These are phyloP conservation scores for Trichomonascaceae sp. DNA, from an alignment of 1,139 yeast species.

Conservation along the genomic window DNA sequence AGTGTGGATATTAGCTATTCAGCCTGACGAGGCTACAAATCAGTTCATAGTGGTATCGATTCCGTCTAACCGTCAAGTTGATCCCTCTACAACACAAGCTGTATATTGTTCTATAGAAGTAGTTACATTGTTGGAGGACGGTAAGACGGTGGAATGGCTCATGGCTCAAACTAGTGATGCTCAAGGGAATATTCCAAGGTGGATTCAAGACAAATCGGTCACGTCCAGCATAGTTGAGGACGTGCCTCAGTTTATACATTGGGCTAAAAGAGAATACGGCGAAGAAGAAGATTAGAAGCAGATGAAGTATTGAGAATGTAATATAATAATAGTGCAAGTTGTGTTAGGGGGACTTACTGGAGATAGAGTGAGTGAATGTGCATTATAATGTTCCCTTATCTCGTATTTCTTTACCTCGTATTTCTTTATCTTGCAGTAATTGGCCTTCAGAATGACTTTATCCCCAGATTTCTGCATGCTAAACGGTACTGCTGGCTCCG, in stretches of 20 bases:
- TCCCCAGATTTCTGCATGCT: too few relatives aligned
- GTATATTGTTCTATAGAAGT: conserved; percentile 56
- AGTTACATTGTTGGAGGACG: conserved; percentile 37
- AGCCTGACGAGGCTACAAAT: conserved; percentile 30
- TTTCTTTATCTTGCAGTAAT: too few relatives aligned
- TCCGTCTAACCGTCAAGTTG: conserved; percentile 34
- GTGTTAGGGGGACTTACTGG: too few relatives aligned
- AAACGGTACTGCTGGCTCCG: too few relatives aligned
- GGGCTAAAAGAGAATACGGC: conserved; percentile 31
- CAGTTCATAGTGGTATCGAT: conserved; percentile 49
- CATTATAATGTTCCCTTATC: too few relatives aligned
- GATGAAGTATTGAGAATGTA: background rate
- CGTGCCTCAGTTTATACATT: conserved; percentile 55
- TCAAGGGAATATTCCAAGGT: conserved; percentile 59
- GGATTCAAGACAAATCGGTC: conserved; percentile 52
- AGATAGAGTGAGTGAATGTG: too few relatives aligned
- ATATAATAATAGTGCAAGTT: background rate
- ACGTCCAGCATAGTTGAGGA: conserved; percentile 58
- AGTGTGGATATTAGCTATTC: conserved; percentile 46
- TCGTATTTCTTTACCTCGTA: too few relatives aligned
- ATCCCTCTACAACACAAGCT: conserved; percentile 27
- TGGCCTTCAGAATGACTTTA: too few relatives aligned
- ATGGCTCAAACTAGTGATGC: conserved; percentile 64
- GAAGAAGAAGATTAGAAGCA: background rate
- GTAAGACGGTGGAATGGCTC: conserved; percentile 47